These are phyloP conservation scores for Symbiodinium natans DNA, from an alignment of 73 alveolate genomes.

Conservation along the genomic window DNA sequence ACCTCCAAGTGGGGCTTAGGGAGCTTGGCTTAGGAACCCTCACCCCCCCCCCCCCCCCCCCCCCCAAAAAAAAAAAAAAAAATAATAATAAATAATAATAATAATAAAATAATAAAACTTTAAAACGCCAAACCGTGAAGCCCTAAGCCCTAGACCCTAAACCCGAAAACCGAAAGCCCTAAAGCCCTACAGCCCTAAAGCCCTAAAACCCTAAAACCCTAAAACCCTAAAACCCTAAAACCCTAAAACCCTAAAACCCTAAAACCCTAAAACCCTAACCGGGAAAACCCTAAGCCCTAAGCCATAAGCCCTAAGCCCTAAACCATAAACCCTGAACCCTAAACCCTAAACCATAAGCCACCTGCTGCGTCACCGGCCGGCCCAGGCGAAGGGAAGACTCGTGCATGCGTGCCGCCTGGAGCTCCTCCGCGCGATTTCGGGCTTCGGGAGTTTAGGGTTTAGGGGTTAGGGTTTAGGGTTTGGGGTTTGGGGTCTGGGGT, in stretches of 20 bases:
- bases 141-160: background rate
- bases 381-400: constrained; percentile 76
- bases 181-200: background rate
- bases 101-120: too few relatives aligned
- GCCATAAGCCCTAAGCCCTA: background rate
- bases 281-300: background rate
- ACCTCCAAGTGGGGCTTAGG: too few relatives aligned
- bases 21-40: too few relatives aligned
- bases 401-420: constrained; percentile 65
- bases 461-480: background rate
- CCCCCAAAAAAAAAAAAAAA: too few relatives aligned
- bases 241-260: background rate
- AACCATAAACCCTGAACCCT: background rate
- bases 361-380: constrained; percentile 75
- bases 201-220: background rate
- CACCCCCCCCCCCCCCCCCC: too few relatives aligned
- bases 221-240: background rate
- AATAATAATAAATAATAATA: too few relatives aligned
- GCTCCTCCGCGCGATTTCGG: background rate
- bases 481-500: background rate
- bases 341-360: background rate
- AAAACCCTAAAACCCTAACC: background rate
- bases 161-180: background rate
- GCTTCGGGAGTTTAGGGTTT: background rate
- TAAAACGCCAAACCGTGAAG: background rate